Percentiles rank a stretch among this genome's conserved stretches.
Evolutionary conservation across 1,139 yeast species (phyloP).

Genomic region (Groenewaldozyma auringiensis): DNA sequence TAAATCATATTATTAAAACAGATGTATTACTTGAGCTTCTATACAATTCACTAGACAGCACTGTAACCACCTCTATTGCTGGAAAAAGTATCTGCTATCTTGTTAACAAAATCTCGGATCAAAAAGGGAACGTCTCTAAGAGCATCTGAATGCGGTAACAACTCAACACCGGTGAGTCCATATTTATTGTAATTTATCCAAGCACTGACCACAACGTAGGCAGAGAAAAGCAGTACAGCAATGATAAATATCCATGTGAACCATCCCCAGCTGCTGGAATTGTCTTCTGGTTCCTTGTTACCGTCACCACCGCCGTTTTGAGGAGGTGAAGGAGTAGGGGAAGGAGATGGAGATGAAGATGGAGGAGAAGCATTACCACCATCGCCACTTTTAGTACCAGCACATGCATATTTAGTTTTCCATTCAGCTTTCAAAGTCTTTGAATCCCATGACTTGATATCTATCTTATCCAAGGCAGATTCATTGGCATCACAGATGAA

Average conservation of each 20-base stretch:
- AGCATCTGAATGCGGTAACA: slow-evolving; percentile 42
- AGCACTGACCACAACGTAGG: slow-evolving; percentile 70
- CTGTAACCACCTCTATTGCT: slow-evolving; percentile 77
- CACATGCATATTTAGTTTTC: slow-evolving; percentile 39
- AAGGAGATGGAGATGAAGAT: neutral
- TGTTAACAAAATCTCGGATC: slow-evolving; percentile 64
- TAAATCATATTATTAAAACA: too few relatives aligned
- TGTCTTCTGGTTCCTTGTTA: slow-evolving; percentile 9
- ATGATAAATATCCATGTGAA: slow-evolving; percentile 39
- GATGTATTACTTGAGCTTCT: too few relatives aligned
- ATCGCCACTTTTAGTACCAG: slow-evolving; percentile 14
- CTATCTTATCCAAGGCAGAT: slow-evolving; percentile 29
- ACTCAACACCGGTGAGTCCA: slow-evolving; percentile 36
- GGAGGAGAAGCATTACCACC: neutral
- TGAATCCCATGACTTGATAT: slow-evolving; percentile 33
- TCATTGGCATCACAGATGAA: slow-evolving; percentile 43
- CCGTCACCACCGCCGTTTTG: slow-evolving; percentile 5
- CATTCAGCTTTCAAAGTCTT: slow-evolving; percentile 28
- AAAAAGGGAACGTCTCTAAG: slow-evolving; percentile 71
- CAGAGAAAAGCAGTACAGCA: slow-evolving; percentile 56
- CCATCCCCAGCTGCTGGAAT: slow-evolving; percentile 27
- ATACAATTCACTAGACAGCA: slow-evolving; percentile 49
- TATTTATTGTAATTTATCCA: slow-evolving; percentile 50
- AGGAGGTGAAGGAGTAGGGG: slow-evolving; percentile 13
- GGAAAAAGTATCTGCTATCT: slow-evolving; percentile 61